Percentiles rank a stretch among this genome's conserved stretches.
Evolutionary conservation across 2,329 filamentous ascomycete species (phyloP).

Genomic region (Phialophora verrucosa): DNA sequence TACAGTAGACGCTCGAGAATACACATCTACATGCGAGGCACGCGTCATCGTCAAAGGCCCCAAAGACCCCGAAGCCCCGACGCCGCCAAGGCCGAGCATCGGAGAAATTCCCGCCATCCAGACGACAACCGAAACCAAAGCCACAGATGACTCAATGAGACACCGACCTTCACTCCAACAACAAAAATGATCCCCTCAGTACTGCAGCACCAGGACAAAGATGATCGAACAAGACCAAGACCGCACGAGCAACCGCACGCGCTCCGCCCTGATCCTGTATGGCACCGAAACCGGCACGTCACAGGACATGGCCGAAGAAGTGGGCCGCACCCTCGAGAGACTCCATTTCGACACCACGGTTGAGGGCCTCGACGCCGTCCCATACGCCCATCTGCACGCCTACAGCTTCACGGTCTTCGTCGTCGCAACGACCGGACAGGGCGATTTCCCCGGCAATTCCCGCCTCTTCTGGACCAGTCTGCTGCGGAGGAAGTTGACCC

Average conservation of each 20-base stretch:
- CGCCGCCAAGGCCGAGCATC: neutral
- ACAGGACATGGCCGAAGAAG: conserved; percentile 86
- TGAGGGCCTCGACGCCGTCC: conserved; percentile 71
- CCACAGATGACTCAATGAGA: neutral
- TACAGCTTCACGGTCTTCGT: conserved; percentile 67
- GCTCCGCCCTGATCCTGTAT: conserved; percentile 74
- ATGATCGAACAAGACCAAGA: conserved; percentile 24
- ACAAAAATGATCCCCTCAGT: conserved; percentile 15
- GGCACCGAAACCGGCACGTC: conserved; percentile 95
- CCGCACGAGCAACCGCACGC: conserved; percentile 5
- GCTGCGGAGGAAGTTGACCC: conserved; percentile 75
- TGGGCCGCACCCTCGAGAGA: conserved; percentile 75
- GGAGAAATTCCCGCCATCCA: neutral
- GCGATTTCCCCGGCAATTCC: conserved; percentile 86
- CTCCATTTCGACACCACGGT: conserved; percentile 78
- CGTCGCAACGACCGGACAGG: conserved; percentile 91
- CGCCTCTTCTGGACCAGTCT: conserved; percentile 83
- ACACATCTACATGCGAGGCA: too few relatives aligned
- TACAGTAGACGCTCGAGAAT: too few relatives aligned
- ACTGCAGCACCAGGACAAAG: conserved; percentile 8
- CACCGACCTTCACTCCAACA: neutral
- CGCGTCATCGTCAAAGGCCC: too few relatives aligned
- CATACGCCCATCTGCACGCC: conserved; percentile 39
- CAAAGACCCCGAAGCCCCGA: neutral
- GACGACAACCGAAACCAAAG: neutral